Evolutionary conservation across 2,329 filamentous ascomycete species (phyloP), one percentile per base, ranked within the genome.

Genomic region (Fusarium aywerte): DNA sequence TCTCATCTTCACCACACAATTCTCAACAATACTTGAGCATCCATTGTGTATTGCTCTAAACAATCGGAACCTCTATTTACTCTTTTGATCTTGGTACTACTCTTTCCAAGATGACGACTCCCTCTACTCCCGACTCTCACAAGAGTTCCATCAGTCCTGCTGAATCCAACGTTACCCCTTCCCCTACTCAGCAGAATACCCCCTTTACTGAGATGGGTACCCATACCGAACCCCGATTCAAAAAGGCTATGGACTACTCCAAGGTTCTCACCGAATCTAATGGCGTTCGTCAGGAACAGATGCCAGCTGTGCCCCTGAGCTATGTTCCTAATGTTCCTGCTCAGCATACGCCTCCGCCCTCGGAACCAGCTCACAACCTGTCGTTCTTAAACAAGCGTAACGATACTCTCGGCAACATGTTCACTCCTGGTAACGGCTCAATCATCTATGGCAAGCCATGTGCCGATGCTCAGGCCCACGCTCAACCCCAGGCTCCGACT

Each of bases 171-270:
- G 45, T 51, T 42, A 63, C 60, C 39, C 60, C 60, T 2, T 42
- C 59, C 4, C 44, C 60, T 33, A 31, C 53, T 20, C 44, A 62
- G 31, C 42, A 47, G 33, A 64, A 32, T 20, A 63, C 65, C 21
- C 65, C 65, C 4, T 68, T 68, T 21, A 67, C 65, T 39, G 65
- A 52, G 11, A 39, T 52, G 29, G 58, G 58, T 25, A 67, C 40
- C 18, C 38, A 39, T 12, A 47, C 50, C 16, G 42, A 53, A 10
- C 40, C 36, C 18, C 52, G 32, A 39, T 31, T 25, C 35, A 59
- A 65, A 11, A 39, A 27, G 11, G 21, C 33, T 23, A 59, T 48
- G 42, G 11, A 7, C 3, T 42, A 42, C 27, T 40, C 33, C 1
- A 36, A 59, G 31, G 20, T 43, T 32, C 35, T 25, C 29, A 36